Evolutionary conservation across 768 basidiomycete genomes (phyloP), one percentile per base, ranked within the genome.

Genomic region (Tephrocybe sp.): DNA sequence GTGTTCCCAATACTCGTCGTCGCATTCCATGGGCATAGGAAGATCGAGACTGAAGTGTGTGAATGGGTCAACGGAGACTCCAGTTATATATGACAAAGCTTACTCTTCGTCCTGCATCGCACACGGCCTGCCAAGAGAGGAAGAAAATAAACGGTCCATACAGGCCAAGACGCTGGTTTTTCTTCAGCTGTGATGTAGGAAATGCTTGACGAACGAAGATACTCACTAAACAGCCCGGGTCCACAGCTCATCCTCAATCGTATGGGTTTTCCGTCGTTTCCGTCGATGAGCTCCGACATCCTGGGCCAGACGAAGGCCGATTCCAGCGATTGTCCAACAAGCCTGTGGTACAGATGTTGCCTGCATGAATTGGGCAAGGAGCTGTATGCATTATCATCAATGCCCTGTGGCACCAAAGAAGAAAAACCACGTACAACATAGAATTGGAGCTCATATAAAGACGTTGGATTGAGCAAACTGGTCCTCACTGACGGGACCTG

Each of bases 61-160:
- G 53, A 34, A 14, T 23, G 39, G 17, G 30, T 9, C 7, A 35
- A 35, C n/a, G 17, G 22, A 6, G n/a, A n/a, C 12, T 52, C 34
- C 33, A 17, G n/a, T n/a, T n/a, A 0, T 2, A 46, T n/a, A 9
- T 9, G 64, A 26, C 52, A 32, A 5, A 22, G 68, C 84, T 47
- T 58, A 84, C 83, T 90, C 89, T 67, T 89, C 88, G 55, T 92
- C 89, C 45, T 87, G 85, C 9, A 92, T 80, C 2, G 85, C 82
- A 59, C 85, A 82, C 1, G 89, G 87, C 16, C 91, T 72, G 9
- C 91, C 91, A 5, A 87, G 72, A 0, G 75, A 72, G 0, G 75
- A 67, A 39, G 80, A 79, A 49, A 77, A 65, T 31, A 69, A 53
- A 52, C 82, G 65, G 56, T 86, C 84, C 60, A 83, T 70, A 33